Evolutionary conservation across 2,329 filamentous ascomycete genomes (phyloP).

Genomic region (Fusarium illudens): DNA sequence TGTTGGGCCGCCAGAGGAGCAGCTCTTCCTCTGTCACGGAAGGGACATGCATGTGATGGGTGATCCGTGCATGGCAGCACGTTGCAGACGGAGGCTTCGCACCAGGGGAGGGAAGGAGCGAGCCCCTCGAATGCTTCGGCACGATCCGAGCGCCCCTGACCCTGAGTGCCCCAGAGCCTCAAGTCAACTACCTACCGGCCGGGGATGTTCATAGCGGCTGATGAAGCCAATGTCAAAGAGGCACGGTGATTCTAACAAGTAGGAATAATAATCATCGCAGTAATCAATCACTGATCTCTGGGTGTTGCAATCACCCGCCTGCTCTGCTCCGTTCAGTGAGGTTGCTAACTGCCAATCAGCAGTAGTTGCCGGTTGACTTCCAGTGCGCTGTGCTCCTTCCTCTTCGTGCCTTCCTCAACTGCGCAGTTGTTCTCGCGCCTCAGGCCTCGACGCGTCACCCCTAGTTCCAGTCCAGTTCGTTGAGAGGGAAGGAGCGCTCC

Average conservation of each 20-base stretch:
- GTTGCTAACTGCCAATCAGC: background rate
- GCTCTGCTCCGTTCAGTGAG: background rate
- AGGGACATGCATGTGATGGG: background rate
- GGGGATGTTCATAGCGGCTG: background rate
- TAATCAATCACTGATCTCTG: background rate
- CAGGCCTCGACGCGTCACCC: constrained; percentile 23
- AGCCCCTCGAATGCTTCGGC: background rate
- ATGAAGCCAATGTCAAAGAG: background rate
- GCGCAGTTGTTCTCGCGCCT: background rate
- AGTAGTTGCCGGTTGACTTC: background rate
- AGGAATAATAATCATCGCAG: background rate
- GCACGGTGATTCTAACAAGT: background rate
- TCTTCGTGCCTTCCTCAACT: constrained; percentile 18
- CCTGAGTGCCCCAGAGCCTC: background rate
- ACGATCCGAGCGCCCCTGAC: background rate
- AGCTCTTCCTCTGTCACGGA: background rate
- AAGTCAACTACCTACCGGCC: background rate
- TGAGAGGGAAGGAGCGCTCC: constrained; percentile 33
- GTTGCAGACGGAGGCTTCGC: background rate
- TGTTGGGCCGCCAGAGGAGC: background rate
- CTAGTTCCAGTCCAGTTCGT: constrained; percentile 23
- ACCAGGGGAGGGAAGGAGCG: constrained; percentile 4
- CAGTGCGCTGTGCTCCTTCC: constrained; percentile 18
- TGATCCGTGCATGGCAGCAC: background rate
- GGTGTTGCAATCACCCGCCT: background rate